These are phyloP conservation scores for Leccinellum rugosiceps DNA, from an alignment of 768 basidiomycete species.

Conservation along the genomic window DNA sequence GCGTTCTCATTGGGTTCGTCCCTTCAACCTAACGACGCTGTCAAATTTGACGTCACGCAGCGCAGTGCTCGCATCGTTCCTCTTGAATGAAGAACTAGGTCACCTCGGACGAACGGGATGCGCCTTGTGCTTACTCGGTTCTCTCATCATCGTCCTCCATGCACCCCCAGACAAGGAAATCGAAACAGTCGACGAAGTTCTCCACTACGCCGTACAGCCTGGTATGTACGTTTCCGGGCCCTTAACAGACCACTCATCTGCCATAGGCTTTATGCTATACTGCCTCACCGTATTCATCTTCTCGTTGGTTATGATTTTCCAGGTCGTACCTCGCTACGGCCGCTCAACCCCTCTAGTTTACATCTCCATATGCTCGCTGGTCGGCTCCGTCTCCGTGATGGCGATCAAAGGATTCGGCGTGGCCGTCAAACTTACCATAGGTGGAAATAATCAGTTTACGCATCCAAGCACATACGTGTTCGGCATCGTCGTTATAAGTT, in stretches of 20 bases:
- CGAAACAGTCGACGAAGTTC: slow-evolving; percentile 88
- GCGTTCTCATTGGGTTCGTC: slow-evolving; percentile 90
- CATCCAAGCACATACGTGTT: slow-evolving; percentile 97
- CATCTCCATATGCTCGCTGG: slow-evolving; percentile 93
- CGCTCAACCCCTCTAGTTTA: slow-evolving; percentile 88
- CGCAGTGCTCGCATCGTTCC: slow-evolving; percentile 89
- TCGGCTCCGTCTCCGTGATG: slow-evolving; percentile 98
- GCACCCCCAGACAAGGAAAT: slow-evolving; percentile 95
- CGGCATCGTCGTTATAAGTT: slow-evolving; percentile 72
- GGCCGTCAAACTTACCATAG: slow-evolving; percentile 90
- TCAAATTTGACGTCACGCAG: slow-evolving; percentile 39
- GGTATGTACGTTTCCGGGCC: slow-evolving; percentile 45
- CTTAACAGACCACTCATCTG: slow-evolving; percentile 7
- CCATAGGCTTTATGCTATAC: slow-evolving; percentile 84
- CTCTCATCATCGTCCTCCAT: slow-evolving; percentile 91
- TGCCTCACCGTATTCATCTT: slow-evolving; percentile 82
- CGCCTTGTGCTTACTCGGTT: slow-evolving; percentile 78
- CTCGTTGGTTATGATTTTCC: slow-evolving; percentile 83
- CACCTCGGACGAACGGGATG: slow-evolving; percentile 89
- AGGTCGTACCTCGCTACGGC: slow-evolving; percentile 80
- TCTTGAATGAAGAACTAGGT: slow-evolving; percentile 91
- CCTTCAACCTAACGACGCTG: background rate
- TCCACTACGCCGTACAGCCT: slow-evolving; percentile 90
- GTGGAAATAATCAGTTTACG: slow-evolving; percentile 92
- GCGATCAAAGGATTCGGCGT: slow-evolving; percentile 98